Conservation (phyloP, 2,329 filamentous ascomycete genomes). For the Xylaria sp. region DNA sequence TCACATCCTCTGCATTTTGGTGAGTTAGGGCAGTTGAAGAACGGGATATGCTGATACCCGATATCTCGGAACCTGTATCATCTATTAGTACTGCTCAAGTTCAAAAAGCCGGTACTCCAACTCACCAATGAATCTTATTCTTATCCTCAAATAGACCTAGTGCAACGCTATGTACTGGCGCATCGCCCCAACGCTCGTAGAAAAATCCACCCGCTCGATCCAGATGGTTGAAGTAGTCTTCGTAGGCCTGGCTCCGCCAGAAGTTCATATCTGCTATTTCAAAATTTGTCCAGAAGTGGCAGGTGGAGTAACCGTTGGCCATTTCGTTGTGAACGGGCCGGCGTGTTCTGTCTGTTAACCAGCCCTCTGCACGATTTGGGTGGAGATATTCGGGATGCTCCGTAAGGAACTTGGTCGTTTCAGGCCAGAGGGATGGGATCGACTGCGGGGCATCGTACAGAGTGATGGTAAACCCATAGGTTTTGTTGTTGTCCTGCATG, state of each 20-base stretch:
- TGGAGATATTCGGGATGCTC: constrained; percentile 85
- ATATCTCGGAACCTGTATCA: constrained; percentile 92
- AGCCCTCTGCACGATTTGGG: constrained; percentile 85
- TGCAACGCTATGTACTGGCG: constrained; percentile 94
- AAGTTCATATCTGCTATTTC: constrained; percentile 95
- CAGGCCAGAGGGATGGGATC: constrained; percentile 92
- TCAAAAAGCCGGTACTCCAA: constrained; percentile 33
- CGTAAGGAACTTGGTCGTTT: constrained; percentile 89
- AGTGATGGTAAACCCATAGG: constrained; percentile 98
- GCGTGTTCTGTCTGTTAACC: constrained; percentile 82
- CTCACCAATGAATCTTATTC: constrained; percentile 91
- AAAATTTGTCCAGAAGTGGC: constrained; percentile 99
- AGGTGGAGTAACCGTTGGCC: constrained; percentile 95
- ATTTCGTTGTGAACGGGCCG: constrained; percentile 82
- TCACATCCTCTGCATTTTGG: constrained; percentile 91
- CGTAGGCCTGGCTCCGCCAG: constrained; percentile 89
- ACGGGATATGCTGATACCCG: constrained; percentile 97
- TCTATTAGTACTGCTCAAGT: constrained; percentile 38
- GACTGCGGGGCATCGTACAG: constrained; percentile 92
- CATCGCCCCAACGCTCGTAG: constrained; percentile 98
- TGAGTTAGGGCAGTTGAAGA: constrained; percentile 98
- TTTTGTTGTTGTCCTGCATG: constrained; percentile 99
- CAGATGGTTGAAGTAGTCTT: constrained; percentile 95
- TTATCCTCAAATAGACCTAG: constrained; percentile 92
- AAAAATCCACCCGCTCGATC: constrained; percentile 97